Base-by-base conservation (phyloP, 352 stramenopile species). In the Globisporangium solare region DNA sequence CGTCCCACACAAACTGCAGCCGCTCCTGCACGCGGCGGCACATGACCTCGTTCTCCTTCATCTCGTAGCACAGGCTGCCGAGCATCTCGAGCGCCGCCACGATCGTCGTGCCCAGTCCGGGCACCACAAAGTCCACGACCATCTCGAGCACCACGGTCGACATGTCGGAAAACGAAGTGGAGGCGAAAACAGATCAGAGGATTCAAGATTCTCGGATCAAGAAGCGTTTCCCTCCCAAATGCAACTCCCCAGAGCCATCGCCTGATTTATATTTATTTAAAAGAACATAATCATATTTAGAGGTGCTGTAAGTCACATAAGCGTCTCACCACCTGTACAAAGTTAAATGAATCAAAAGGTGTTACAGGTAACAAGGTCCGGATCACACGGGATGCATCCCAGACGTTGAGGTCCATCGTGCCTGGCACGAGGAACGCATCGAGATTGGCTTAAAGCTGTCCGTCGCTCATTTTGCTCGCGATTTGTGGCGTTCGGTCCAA, bases 51-150 rank as follows among this genome's bases (percentile, higher is more conserved):
- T 35, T 45, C 43, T 68, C 61, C 7, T 51, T 55, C 46, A 64
- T 49, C 22, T 64, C 45, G 11, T 54, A 22, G 20, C 64, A 61
- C 17, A 68, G n/a, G 14, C 5, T 43, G 2, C 13, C 2, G 47
- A 72, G 56, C 21, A 55, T 67, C 11, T 58, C 61, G 40, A 79
- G 46, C 39, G 71, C 68, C 17, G 64, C 53, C 31, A 63, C 24
- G 61, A 78, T 68, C 31, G 54, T 59, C 37, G 59, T 52, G n/a
- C 71, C 71, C 42, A 74, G 32, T 27, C 67, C 71, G 10, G 70
- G 70, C 32, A 79, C 63, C 39, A 79, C 62, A n/a, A 63, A 66
- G 50, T 61, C 50, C 49, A 58, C 27, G 31, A 64, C 47, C 22
- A 64, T 18, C 47, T 18, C 35, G 37, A 62, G 47, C 47, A 62